Conservation (phyloP, 2,329 filamentous ascomycete genomes). For the Aspergillus vadensis region DNA sequence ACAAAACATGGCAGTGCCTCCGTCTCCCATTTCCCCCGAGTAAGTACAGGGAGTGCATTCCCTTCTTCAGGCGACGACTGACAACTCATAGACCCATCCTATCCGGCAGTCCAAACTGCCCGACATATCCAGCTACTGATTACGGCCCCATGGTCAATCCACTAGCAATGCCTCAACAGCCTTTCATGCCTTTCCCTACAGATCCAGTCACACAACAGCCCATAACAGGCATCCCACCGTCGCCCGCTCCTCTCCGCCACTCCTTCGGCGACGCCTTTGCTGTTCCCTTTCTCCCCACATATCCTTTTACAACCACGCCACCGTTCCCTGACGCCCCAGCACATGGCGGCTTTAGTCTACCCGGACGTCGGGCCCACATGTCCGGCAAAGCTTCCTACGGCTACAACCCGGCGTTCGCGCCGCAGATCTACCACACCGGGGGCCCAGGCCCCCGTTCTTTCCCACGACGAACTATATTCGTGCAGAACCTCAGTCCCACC, state of each 20-base stretch:
- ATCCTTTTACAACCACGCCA: conserved; percentile 26
- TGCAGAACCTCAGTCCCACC: conserved; percentile 33
- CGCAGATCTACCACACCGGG: conserved; percentile 11
- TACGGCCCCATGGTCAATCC: conserved; percentile 29
- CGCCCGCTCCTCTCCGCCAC: conserved; percentile 32
- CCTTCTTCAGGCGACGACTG: background rate
- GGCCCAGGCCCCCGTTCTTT: conserved; percentile 12
- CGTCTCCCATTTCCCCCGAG: conserved; percentile 42
- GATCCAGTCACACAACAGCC: conserved; percentile 24
- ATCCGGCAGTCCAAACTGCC: conserved; percentile 21
- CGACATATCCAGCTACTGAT: conserved; percentile 28
- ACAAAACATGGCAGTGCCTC: conserved; percentile 33
- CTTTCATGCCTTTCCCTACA: conserved; percentile 32
- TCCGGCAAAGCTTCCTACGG: conserved; percentile 14
- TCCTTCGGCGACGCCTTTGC: conserved; percentile 31
- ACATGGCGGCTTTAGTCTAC: conserved; percentile 7
- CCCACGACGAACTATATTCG: conserved; percentile 25
- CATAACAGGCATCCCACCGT: conserved; percentile 30
- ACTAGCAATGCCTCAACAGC: conserved; percentile 26
- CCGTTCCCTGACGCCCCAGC: conserved; percentile 13
- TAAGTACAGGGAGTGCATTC: conserved; percentile 22
- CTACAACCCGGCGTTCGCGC: conserved; percentile 13
- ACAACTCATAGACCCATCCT: conserved; percentile 4
- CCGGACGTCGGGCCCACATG: conserved; percentile 3
- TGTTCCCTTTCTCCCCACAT: conserved; percentile 32